Evolutionary conservation across 768 basidiomycete species (phyloP), one percentile per base, ranked within the genome.

Genomic region (Lactifluus hygrophoroides): DNA sequence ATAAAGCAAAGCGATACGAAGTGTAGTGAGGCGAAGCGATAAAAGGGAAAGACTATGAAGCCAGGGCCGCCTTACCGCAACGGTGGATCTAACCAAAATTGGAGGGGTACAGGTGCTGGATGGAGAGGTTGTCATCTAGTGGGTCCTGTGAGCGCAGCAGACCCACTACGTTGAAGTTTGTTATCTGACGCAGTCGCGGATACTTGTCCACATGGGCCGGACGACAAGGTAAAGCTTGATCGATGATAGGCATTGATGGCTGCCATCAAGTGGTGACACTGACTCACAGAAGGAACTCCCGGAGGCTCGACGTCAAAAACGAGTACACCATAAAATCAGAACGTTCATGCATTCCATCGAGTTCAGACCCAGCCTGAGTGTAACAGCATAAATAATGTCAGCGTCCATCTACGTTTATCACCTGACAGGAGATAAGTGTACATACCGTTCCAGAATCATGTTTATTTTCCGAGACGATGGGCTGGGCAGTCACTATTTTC

Each of bases 241-340:
- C 37, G 37, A 17, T 32, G 53, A n/a, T n/a, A n/a, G n/a, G n/a
- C n/a, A n/a, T n/a, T n/a, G n/a, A 19, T 13, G n/a, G 16, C 27
- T 35, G 2, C 60, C 51, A 42, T 56, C 23, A 21, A 58, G 50
- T 10, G 60, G 56, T 23, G 60, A 56, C 11, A 58, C 10, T 61
- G 51, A 25, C 60, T 50, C 10, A 37, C 30, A 21, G 75, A 25
- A 82, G 62, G 54, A 78, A 73, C 32, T 76, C 79, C 59, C 81
- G 80, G 11, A 85, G 71, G 64, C 78, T 82, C 34, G 82, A 82
- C 2, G 74, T 76, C 14, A 81, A 82, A 9, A 74, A 74, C 45
- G 76, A 73, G 45, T 76, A 75, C 25, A 73, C 68, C 10, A 76
- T 59, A 3, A 69, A 60, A 51, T 70, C 30, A 5, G 72, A 67